Conservation (phyloP, 176 grass and related monocot species). For the Juncus effusus region DNA sequence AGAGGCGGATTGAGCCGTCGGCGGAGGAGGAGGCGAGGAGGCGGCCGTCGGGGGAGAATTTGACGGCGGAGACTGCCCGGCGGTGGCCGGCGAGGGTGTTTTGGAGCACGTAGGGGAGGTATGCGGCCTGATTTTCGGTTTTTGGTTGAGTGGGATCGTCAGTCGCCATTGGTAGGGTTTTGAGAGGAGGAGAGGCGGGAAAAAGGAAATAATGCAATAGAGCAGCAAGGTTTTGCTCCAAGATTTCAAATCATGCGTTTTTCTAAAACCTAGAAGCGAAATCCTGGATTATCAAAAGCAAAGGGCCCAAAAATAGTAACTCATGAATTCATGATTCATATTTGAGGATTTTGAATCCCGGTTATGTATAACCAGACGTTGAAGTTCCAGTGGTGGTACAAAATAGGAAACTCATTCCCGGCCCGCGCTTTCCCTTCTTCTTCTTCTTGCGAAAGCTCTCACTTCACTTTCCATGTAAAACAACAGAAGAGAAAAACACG, state of each 20-base stretch:
- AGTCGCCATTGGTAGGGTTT: constrained; percentile 21
- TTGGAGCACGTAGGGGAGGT: constrained; percentile 54
- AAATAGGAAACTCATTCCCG: not conserved
- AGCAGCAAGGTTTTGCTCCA: constrained; percentile 1
- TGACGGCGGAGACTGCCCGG: constrained; percentile 61
- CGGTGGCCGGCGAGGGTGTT: constrained; percentile 55
- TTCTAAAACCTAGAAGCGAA: not conserved
- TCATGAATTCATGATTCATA: too few species aligned
- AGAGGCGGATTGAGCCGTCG: constrained; percentile 76
- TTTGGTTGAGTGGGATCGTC: not conserved
- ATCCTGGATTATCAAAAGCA: too few species aligned
- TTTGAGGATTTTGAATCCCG: too few species aligned
- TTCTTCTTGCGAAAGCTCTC: not conserved
- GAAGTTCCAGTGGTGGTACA: too few species aligned
- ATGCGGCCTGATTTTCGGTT: constrained; percentile 28
- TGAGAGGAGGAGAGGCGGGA: not conserved
- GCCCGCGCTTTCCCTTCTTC: not conserved
- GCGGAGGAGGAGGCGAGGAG: constrained; percentile 77
- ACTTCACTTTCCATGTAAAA: not conserved
- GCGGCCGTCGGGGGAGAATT: constrained; percentile 83
- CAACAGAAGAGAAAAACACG: not conserved
- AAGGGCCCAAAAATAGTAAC: too few species aligned
- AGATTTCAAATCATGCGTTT: not conserved
- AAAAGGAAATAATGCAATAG: too few species aligned
- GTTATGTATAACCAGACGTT: too few species aligned